phyloP scores from a whole-genome alignment of 2,329 filamentous ascomycete genomes.

The Verticillium zaregamsianum region DNA sequence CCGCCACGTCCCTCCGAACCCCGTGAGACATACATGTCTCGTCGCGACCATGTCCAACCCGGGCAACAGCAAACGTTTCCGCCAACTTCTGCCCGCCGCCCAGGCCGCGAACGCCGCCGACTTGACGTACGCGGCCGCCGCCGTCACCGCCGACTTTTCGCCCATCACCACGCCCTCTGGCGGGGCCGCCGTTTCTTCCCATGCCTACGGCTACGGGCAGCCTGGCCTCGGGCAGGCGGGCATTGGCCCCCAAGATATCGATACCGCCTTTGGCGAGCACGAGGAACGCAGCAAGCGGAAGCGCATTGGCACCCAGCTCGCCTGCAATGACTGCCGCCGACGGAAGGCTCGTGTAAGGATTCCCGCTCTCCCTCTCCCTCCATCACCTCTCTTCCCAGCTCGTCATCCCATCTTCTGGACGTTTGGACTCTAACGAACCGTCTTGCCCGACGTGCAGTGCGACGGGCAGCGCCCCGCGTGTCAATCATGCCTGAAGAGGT shows the following conservation, averaged over 20 bases:
- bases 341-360: constrained; percentile 18
- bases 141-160: not conserved
- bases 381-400: not conserved
- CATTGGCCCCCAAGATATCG: not conserved
- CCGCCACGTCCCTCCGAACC: not conserved
- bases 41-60: not conserved
- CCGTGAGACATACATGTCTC: not conserved
- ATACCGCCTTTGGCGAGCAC: not conserved
- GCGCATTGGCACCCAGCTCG: constrained; percentile 17
- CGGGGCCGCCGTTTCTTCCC: not conserved
- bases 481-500: constrained; percentile 12
- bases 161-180: not conserved
- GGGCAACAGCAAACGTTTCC: not conserved
- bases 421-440: not conserved
- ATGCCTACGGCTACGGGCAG: not conserved
- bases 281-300: constrained; percentile 13
- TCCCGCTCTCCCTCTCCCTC: not conserved
- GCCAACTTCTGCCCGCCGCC: not conserved
- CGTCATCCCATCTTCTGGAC: not conserved
- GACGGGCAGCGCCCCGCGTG: constrained; percentile 16
- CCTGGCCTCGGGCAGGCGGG: not conserved
- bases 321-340: constrained; percentile 18
- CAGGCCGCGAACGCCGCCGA: not conserved
- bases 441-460: constrained; percentile 8
- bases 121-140: not conserved